Evolutionary conservation across 192 early-diverging fungal genomes (phyloP), one percentile per base, ranked within the genome.

Genomic region (Diversispora epigaea): DNA sequence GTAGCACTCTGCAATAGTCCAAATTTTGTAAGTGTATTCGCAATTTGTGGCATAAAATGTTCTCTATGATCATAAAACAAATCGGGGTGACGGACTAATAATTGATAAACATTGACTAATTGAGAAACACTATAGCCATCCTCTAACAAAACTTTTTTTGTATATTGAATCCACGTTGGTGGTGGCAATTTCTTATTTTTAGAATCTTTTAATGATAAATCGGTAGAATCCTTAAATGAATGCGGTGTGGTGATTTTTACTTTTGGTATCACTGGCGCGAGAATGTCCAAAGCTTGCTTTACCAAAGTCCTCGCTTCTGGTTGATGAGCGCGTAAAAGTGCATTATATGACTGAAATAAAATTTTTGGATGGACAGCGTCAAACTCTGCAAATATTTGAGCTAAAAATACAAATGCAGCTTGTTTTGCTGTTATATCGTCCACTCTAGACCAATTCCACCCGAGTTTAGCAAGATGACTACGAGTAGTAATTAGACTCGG

Each of bases 351-450:
- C 25, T 67, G 65, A 11, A 49, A 46, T n/a, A 44, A 22, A 10
- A 67, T 67, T 67, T 67, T 67, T 10, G 97, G 94, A 78, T 92
- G 95, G 43, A 89, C 82, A 11, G 95, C 95, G 39, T 96, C 95
- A 80, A 91, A 99, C 6, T 93, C 93, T 15, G 93, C 89, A 74
- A 98, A 95, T 79, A 98, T 98, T 60, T 93, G 86, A 14, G 95
- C 90, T 50, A 98, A 89, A 55, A 96, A 79, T 15, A 98, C 98
- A 77, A 97, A 98, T 6, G 97, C 91, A 1, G 97, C 91, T 75
- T 98, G 94, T 74, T 98, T 98, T 83, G 93, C 93, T 45, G 94
- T 97, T 15, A 94, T 86, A 61, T 99, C 98, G 75, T 98, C 97
- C 39, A 84, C 73, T 57, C 89, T 89, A 61, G 91, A 88, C 75